Base-by-base conservation (phyloP, 768 basidiomycete species). In the Lentinus brumalis region DNA sequence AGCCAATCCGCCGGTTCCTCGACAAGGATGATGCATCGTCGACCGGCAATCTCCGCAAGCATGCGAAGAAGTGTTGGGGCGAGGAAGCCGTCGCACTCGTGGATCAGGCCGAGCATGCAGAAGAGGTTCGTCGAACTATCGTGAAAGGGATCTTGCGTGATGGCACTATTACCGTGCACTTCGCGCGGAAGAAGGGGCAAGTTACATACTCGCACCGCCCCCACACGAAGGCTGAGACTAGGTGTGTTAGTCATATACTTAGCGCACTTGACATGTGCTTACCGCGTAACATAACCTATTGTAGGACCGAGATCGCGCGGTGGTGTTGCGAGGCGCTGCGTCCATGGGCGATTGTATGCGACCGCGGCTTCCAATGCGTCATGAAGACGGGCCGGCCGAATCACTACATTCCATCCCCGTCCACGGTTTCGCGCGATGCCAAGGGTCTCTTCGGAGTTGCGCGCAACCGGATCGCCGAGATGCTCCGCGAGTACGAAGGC, bases 301-400 rank as follows among this genome's bases (percentile, higher is more conserved):
- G 4, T 18, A 76, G 73, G 32, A 72, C 67, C 0, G 66, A 75
- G 49, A 67, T 74, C 15, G 76, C 78, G 1, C 57, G 59, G 0
- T 79, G 77, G 79, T 70, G 78, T 0, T n/a, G 70, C 0, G 70
- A 78, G 57, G 71, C 64, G 50, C 57, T 70, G 40, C 66, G 70
- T 1, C 77, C 76, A 0, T 75, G 75, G 51, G 61, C 35, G 0
- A 76, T 78, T 15, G 70, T 78, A 6, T 62, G 74, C 14, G 76
- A 81, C 53, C 57, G 65, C 0, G 75, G 68, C 0, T 78, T 75
- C 53, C 42, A 59, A 15, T 66, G n/a, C 12, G 57, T 76, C 3
- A 75, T 77, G 71, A 74, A 71, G 50, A 74, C 73, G 0, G 72
- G 73, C 4, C 57, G 70, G 14, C 76, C 73, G 3, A 64, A 68